Conservation (phyloP, 306 rosid species). For the Trifolium repens region DNA sequence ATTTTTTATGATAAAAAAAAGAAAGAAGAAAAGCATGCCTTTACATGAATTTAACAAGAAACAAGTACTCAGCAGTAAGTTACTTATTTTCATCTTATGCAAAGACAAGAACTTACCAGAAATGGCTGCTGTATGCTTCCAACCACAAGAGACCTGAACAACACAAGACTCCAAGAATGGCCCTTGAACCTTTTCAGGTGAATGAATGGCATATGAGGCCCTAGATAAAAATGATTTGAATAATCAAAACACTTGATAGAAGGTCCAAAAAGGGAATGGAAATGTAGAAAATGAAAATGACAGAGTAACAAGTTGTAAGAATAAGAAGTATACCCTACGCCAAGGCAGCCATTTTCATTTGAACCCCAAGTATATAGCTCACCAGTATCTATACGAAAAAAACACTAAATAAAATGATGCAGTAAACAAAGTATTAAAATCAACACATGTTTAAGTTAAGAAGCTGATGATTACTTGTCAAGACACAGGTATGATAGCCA, state of each 20-base stretch:
- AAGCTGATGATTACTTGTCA: constrained; percentile 71
- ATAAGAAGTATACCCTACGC: constrained; percentile 68
- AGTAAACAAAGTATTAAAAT: constrained; percentile 31
- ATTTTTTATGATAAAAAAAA: constrained; percentile 7
- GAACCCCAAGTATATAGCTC: constrained; percentile 97
- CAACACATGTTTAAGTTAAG: constrained; percentile 33
- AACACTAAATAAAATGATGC: constrained; percentile 34
- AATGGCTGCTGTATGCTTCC: constrained; percentile 96
- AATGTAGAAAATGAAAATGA: constrained; percentile 22
- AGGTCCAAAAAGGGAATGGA: constrained; percentile 20
- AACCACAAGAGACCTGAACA: constrained; percentile 95
- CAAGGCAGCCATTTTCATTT: constrained; percentile 98
- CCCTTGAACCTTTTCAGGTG: constrained; percentile 84
- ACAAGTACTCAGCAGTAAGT: background rate
- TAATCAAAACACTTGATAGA: constrained; percentile 29
- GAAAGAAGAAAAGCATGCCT: background rate
- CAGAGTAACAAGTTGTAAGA: constrained; percentile 31
- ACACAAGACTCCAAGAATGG: constrained; percentile 75
- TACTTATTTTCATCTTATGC: constrained; percentile 7
- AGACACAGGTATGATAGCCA: constrained; percentile 90
- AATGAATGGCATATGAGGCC: constrained; percentile 64
- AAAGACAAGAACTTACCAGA: constrained; percentile 57
- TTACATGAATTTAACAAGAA: constrained; percentile 13
- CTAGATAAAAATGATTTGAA: constrained; percentile 43
- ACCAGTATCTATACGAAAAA: constrained; percentile 58